phyloP scores from a whole-genome alignment of 176 grass and related monocot species.

The Panicum miliaceum region DNA sequence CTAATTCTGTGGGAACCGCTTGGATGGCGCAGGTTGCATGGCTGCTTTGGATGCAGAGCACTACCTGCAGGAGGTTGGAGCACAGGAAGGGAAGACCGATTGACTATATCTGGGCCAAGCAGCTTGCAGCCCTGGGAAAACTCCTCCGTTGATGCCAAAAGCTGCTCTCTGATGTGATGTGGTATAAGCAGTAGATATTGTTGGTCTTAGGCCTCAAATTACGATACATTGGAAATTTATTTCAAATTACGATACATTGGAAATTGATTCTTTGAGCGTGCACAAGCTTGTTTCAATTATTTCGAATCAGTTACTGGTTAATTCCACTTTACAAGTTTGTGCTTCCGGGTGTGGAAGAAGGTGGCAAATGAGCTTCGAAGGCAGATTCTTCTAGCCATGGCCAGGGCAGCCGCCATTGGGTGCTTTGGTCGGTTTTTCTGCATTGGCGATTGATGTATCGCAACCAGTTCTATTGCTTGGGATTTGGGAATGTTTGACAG shows the following conservation, averaged over 20 bases:
- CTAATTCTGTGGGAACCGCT: background rate
- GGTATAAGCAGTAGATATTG: background rate
- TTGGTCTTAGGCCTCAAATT: conserved; percentile 31
- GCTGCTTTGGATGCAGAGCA: conserved; percentile 96
- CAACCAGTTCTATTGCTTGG: background rate
- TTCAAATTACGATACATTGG: conserved; percentile 6
- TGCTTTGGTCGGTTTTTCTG: background rate
- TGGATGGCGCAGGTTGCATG: conserved; percentile 79
- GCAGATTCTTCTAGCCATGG: background rate
- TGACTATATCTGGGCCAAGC: conserved; percentile 52
- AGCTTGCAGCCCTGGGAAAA: background rate
- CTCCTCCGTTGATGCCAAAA: conserved; percentile 9
- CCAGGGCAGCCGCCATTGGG: background rate
- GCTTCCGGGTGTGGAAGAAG: background rate
- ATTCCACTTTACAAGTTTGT: background rate
- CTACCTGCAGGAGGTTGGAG: conserved; percentile 83
- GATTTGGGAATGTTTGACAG: background rate
- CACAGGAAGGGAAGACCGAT: conserved; percentile 70
- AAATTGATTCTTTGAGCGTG: conserved; percentile 36
- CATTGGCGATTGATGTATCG: background rate
- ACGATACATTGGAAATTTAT: background rate
- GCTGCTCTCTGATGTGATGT: conserved; percentile 40
- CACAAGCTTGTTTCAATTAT: background rate
- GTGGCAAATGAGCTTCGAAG: background rate
- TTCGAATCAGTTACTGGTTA: background rate